Base-by-base conservation (phyloP, 768 basidiomycete genomes). In the Vishniacozyma victoriae region DNA sequence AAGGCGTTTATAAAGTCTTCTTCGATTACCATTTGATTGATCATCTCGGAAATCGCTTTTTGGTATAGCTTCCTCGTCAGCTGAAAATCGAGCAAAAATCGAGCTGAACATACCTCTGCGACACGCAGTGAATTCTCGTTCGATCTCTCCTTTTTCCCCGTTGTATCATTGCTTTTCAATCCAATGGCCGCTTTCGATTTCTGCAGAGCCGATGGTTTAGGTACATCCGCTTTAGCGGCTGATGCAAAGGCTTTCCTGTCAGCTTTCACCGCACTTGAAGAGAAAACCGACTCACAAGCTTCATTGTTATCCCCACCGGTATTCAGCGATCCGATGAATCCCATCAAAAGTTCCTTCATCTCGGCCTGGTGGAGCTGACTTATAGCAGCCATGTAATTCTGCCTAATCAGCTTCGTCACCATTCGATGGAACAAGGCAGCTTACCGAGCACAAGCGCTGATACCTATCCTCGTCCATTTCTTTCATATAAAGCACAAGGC, bases 381-480 rank as follows among this genome's bases (percentile, higher is more conserved):
- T 24, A 82, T 78, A 4, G 85, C 80, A 2, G 87, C 85, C 57
- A 95, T 95, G 74, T 97, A 97, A 4, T 84, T 82, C 93, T 97
- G 64, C 3, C 24, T n/a, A 33, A 44, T 45, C 2, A 49, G 16
- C 11, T 35, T 57, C 29, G 58, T 36, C n/a, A 24, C 15, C 19
- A 39, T n/a, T 27, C 16, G 31, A 43, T 4, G 18, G 14, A 2
- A 20, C 0, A 14, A 2, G 4, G 0, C 23, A 33, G 77, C 85
- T 48, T 63, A 93, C 93, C 31, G 85, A 88, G 64, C 91, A 96
- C 24, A 96, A 74, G 64, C 86, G 88, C 35, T 83, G 85, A 68
- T 96, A 97, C 19, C 86, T 73, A 46, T 73, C 74, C 69, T 95
- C 88, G 52, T 95, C 91, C 87, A 96, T 93, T 75, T 97, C 93